Percentiles rank a stretch among this genome's conserved stretches.
phyloP scores from a whole-genome alignment of 2,329 filamentous ascomycete species.

The Trichoderma semiorbis region DNA sequence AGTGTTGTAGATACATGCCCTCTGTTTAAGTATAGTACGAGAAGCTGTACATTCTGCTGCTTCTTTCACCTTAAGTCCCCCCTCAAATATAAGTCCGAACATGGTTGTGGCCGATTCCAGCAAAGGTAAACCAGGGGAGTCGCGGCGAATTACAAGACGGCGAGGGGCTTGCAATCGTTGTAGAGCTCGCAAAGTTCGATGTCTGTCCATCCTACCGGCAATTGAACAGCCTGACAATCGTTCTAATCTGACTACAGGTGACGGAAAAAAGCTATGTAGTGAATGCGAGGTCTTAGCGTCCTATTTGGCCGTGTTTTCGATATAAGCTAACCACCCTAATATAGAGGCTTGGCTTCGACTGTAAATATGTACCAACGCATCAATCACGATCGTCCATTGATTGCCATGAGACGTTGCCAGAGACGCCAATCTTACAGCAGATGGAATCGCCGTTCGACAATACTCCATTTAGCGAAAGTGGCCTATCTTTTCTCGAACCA shows the following conservation, averaged over 20 bases:
- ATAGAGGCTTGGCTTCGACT: neutral
- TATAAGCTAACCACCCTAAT: neutral
- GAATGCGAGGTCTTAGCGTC: neutral
- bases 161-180: neutral
- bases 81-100: neutral
- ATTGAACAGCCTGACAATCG: neutral
- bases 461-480: neutral
- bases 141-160: neutral
- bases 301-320: neutral
- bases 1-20: neutral
- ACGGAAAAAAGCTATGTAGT: neutral
- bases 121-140: neutral
- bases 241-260: neutral
- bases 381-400: neutral
- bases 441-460: neutral
- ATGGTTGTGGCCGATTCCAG: neutral
- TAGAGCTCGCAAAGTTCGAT: neutral
- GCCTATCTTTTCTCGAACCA: neutral
- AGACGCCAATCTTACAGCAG: neutral
- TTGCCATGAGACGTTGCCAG: neutral
- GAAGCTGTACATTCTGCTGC: fast-evolving
- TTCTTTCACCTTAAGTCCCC: neutral
- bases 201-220: neutral
- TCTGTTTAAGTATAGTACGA: neutral
- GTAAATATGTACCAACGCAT: neutral